Conservation (phyloP, 2,329 filamentous ascomycete species). For the Phialophora tarda region DNA sequence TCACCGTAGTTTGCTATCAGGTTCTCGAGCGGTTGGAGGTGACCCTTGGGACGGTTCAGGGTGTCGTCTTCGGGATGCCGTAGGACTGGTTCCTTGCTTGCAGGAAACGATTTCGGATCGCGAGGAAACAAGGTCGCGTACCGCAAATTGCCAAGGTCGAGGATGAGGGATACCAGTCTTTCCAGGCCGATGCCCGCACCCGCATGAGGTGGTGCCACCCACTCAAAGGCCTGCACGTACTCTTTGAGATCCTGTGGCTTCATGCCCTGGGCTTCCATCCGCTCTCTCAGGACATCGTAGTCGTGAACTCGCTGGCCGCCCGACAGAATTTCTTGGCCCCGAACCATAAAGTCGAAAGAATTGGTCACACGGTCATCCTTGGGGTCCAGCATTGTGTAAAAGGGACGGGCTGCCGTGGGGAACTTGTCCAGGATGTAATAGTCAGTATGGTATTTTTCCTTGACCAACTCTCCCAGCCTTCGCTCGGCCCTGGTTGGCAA, state of each 20-base stretch:
- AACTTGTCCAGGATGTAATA: slow-evolving; percentile 89
- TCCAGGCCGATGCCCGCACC: slow-evolving; percentile 82
- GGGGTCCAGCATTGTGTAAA: slow-evolving; percentile 79
- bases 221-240: slow-evolving; percentile 78
- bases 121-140: slow-evolving; percentile 78
- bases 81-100: slow-evolving; percentile 57
- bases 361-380: slow-evolving; percentile 71
- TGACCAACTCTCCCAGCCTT: slow-evolving; percentile 74
- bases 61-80: slow-evolving; percentile 78
- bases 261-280: slow-evolving; percentile 72
- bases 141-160: slow-evolving; percentile 78
- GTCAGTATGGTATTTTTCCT: slow-evolving; percentile 77
- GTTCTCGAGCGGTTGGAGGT: slow-evolving; percentile 65
- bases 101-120: slow-evolving; percentile 77
- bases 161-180: slow-evolving; percentile 75
- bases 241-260: slow-evolving; percentile 75
- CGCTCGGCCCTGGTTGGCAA: slow-evolving; percentile 79
- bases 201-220: slow-evolving; percentile 77
- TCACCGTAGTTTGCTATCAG: slow-evolving; percentile 88
- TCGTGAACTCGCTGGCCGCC: slow-evolving; percentile 85
- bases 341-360: slow-evolving; percentile 85
- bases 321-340: slow-evolving; percentile 81
- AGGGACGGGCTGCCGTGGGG: slow-evolving; percentile 74
- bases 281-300: slow-evolving; percentile 66
- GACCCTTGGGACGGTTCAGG: slow-evolving; percentile 58